Conservation (phyloP, 306 rosid genomes). For the Fagus sylvatica region DNA sequence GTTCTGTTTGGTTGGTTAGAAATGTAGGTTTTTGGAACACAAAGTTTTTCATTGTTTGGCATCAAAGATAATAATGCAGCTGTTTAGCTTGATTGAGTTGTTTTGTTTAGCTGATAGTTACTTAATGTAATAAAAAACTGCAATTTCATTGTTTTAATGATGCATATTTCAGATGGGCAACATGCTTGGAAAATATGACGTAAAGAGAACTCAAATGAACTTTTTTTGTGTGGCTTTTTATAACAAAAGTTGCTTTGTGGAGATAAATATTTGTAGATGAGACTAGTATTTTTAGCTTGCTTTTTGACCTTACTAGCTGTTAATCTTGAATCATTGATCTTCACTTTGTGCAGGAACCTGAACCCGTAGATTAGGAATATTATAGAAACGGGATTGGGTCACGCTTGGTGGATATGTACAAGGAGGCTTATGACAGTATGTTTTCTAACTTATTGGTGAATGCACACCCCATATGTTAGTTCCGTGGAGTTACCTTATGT, state of each 20-base stretch:
- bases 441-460: conserved; percentile 19
- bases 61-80: not conserved
- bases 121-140: not conserved
- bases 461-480: not conserved
- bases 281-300: not conserved
- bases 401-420: conserved; percentile 96
- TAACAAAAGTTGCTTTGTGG: not conserved
- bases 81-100: not conserved
- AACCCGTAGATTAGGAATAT: conserved; percentile 93
- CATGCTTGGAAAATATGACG: not conserved
- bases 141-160: not conserved
- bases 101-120: not conserved
- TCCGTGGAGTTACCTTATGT: not conserved
- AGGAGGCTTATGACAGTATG: conserved; percentile 95
- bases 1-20: not conserved
- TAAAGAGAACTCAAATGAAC: not conserved
- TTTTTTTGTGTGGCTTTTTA: not conserved
- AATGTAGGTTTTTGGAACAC: not conserved
- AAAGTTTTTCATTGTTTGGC: not conserved
- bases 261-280: not conserved
- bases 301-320: not conserved
- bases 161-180: not conserved
- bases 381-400: conserved; percentile 94
- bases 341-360: conserved; percentile 77
- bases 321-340: conserved; percentile 13